phyloP scores from a whole-genome alignment of 768 basidiomycete genomes.

The Lactarius sanguifluus region DNA sequence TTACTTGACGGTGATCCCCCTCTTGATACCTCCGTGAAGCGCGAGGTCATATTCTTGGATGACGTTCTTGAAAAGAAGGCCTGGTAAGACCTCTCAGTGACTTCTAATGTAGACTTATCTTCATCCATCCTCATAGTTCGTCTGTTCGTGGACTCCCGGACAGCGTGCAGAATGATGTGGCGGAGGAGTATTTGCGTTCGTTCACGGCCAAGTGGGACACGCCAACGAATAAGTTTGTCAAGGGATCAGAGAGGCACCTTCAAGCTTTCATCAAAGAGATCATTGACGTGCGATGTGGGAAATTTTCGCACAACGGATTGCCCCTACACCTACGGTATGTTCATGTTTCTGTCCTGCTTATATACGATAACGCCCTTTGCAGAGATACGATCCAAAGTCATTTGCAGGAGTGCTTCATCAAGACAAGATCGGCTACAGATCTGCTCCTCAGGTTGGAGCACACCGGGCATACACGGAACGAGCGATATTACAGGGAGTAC shows the following conservation, averaged over 20 bases:
- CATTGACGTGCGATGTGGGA: constrained; percentile 5
- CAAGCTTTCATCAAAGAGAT: background rate
- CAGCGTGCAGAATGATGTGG: constrained; percentile 15
- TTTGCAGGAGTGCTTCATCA: background rate
- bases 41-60: constrained; percentile 19
- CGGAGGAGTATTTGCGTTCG: constrained; percentile 15
- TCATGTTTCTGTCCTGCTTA: background rate
- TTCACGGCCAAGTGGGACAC: constrained; percentile 11
- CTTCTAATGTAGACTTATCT: background rate
- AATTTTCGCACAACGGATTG: constrained; percentile 13
- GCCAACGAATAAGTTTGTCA: constrained; percentile 15
- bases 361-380: background rate
- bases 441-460: constrained; percentile 22
- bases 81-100: constrained; percentile 7
- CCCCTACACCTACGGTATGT: constrained; percentile 6
- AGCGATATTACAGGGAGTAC: constrained; percentile 16
- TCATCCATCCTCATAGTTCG: background rate
- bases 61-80: constrained; percentile 12
- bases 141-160: constrained; percentile 24
- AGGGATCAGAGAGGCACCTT: background rate
- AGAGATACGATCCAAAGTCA: constrained; percentile 13
- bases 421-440: background rate
- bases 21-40: background rate
- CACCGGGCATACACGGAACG: constrained; percentile 22
- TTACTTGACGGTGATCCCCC: constrained; percentile 9